A percentile compares a stretch with the other conserved stretches of the same genome.
Conservation (phyloP, 805 yeast genomes). For the Cyberlindnera mrakii region DNA sequence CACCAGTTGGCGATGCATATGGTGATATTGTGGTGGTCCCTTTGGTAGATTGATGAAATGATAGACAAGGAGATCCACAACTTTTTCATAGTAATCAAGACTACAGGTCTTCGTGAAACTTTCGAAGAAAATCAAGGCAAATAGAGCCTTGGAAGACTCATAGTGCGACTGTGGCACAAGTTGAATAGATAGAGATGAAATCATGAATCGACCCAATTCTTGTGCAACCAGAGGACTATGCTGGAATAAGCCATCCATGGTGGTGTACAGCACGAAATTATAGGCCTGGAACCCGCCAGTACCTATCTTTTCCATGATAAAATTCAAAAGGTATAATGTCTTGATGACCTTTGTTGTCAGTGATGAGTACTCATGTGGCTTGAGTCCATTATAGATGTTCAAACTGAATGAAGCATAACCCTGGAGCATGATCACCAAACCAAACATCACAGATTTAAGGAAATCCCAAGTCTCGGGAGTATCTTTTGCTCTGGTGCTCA, state of each 20-base stretch:
- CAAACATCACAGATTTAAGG: slow-evolving; percentile 38
- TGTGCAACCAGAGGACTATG: slow-evolving; percentile 24
- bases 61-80: slow-evolving; percentile 25
- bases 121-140: slow-evolving; percentile 28
- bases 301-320: slow-evolving; percentile 47
- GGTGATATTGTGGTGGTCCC: slow-evolving; percentile 6
- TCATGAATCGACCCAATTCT: slow-evolving; percentile 25
- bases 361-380: slow-evolving; percentile 10
- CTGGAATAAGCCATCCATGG: slow-evolving; percentile 36
- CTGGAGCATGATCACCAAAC: slow-evolving; percentile 45
- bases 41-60: slow-evolving; percentile 13
- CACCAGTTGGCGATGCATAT: slow-evolving; percentile 28
- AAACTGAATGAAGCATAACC: slow-evolving; percentile 38
- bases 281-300: slow-evolving; percentile 61
- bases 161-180: slow-evolving; percentile 15
- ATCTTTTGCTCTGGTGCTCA: slow-evolving; percentile 5
- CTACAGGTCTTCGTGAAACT: slow-evolving; percentile 26
- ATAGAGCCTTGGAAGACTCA: slow-evolving; percentile 23
- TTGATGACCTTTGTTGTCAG: slow-evolving; percentile 30
- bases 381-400: slow-evolving; percentile 19
- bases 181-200: slow-evolving; percentile 19
- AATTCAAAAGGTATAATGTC: slow-evolving; percentile 38
- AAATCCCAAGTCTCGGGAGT: slow-evolving; percentile 29
- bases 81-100: slow-evolving; percentile 30
- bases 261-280: slow-evolving; percentile 49